Conservation (phyloP, 1,139 yeast species). For the Geotrichum citri-aurantii region DNA sequence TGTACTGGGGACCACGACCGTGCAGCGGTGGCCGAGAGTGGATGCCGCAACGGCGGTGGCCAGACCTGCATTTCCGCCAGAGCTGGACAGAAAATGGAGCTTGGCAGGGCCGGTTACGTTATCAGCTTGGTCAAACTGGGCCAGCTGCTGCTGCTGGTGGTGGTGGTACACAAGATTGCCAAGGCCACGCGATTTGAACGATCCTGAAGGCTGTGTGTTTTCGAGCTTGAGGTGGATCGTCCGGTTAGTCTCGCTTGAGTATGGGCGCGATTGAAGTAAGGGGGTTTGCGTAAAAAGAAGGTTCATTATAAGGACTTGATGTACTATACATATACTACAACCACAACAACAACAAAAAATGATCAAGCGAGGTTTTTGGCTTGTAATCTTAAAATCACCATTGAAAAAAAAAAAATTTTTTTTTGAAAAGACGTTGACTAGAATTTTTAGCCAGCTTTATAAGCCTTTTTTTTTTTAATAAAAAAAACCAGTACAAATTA, state of each 20-base stretch:
- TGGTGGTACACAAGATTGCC: conserved; percentile 36
- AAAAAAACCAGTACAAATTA: too few species aligned
- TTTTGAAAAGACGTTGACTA: too few species aligned
- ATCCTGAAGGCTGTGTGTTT: conserved; percentile 63
- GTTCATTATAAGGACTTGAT: background rate
- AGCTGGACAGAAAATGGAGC: conserved; percentile 54
- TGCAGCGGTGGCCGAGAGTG: conserved; percentile 45
- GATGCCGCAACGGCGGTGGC: conserved; percentile 64
- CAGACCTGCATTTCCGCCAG: conserved; percentile 77
- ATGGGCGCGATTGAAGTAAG: conserved; percentile 27
- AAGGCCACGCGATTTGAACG: conserved; percentile 65
- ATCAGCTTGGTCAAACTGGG: conserved; percentile 18
- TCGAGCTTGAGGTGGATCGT: conserved; percentile 56
- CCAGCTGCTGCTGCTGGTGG: conserved; percentile 10
- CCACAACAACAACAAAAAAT: background rate
- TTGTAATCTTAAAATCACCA: too few species aligned
- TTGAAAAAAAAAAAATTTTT: too few species aligned
- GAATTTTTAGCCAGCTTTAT: too few species aligned
- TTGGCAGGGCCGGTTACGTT: conserved; percentile 16
- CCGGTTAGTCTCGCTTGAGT: conserved; percentile 38
- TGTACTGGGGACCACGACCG: conserved; percentile 58
- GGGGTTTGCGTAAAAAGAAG: conserved; percentile 26
- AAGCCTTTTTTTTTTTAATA: too few species aligned
- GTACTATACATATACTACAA: too few species aligned
- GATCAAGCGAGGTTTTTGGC: too few species aligned